phyloP scores from a whole-genome alignment of 371 early-diverging fungal genomes.

The Globomyces sp. region DNA sequence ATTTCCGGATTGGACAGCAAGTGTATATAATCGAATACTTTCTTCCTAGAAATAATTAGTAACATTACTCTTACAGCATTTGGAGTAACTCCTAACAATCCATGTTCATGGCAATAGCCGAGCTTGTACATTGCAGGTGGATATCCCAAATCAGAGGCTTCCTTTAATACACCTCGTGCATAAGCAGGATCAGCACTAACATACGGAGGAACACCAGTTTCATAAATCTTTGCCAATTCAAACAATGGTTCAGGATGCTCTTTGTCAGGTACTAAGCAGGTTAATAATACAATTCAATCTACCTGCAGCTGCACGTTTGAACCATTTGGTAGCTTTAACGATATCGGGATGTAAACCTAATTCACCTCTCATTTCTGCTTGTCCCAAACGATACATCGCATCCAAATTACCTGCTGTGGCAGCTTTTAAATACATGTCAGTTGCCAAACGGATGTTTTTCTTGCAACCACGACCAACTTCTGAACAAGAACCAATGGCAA shows the following conservation, averaged over 20 bases:
- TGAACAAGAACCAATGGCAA: slow-evolving; percentile 18
- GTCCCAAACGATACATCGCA: slow-evolving; percentile 37
- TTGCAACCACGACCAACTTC: slow-evolving; percentile 30
- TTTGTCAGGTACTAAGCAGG: slow-evolving; percentile 53
- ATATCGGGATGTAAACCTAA: slow-evolving; percentile 60
- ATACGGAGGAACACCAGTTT: slow-evolving; percentile 65
- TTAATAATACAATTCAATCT: not conserved
- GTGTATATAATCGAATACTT: slow-evolving; percentile 49
- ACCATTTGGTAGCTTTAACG: slow-evolving; percentile 75
- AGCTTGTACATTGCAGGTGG: slow-evolving; percentile 72
- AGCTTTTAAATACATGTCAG: slow-evolving; percentile 31
- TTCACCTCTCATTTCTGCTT: slow-evolving; percentile 68
- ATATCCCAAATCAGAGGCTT: slow-evolving; percentile 76
- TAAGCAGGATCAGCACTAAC: slow-evolving; percentile 68
- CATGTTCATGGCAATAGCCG: slow-evolving; percentile 77
- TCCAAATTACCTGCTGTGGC: slow-evolving; percentile 27
- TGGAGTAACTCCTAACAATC: slow-evolving; percentile 61
- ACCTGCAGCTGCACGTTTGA: slow-evolving; percentile 64
- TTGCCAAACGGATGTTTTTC: slow-evolving; percentile 18
- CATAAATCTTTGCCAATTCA: slow-evolving; percentile 69
- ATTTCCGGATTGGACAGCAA: slow-evolving; percentile 67
- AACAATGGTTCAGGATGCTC: slow-evolving; percentile 74
- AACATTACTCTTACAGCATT: slow-evolving; percentile 48
- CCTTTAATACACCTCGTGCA: slow-evolving; percentile 63
- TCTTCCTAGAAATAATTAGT: slow-evolving; percentile 47